Evolutionary conservation across 441 rosid species (phyloP).

Genomic region (Breynia disticha): DNA sequence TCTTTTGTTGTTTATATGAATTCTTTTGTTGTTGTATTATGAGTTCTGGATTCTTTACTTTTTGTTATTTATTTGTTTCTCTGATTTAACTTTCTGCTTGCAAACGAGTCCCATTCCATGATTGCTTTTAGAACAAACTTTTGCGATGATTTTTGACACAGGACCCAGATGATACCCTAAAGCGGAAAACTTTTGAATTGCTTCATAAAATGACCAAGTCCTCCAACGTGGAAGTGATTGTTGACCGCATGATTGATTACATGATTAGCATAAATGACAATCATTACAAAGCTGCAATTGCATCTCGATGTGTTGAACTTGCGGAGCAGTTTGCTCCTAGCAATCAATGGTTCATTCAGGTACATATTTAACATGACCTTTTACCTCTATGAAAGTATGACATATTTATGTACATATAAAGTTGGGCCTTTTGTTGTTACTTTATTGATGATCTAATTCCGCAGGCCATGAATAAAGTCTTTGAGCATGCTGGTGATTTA

Average conservation of each 20-base stretch:
- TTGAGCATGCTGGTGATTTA: constrained; percentile 95
- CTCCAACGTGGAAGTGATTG: constrained; percentile 92
- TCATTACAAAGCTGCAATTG: constrained; percentile 95
- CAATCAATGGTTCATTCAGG: constrained; percentile 97
- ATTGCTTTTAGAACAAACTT: constrained; percentile 73
- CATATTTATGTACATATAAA: background rate
- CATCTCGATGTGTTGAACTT: constrained; percentile 89
- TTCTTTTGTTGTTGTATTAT: too few relatives aligned
- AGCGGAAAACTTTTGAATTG: constrained; percentile 90
- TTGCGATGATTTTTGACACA: constrained; percentile 28
- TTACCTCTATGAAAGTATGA: constrained; percentile 1
- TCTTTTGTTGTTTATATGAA: too few relatives aligned
- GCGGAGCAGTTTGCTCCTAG: constrained; percentile 98
- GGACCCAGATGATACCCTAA: constrained; percentile 97
- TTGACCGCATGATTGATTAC: constrained; percentile 36
- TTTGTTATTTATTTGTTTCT: too few relatives aligned
- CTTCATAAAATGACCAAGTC: constrained; percentile 96
- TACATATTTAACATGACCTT: constrained; percentile 20
- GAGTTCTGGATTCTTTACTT: too few relatives aligned
- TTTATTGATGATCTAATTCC: constrained; percentile 13
- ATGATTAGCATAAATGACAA: constrained; percentile 49
- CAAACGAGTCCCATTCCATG: constrained; percentile 24
- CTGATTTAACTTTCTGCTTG: too few relatives aligned
- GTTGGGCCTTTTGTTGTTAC: too few relatives aligned
- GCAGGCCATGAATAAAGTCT: constrained; percentile 93